Evolutionary conservation across 495 filamentous ascomycete species (phyloP).

Genomic region (Aspergillus homomorphus): DNA sequence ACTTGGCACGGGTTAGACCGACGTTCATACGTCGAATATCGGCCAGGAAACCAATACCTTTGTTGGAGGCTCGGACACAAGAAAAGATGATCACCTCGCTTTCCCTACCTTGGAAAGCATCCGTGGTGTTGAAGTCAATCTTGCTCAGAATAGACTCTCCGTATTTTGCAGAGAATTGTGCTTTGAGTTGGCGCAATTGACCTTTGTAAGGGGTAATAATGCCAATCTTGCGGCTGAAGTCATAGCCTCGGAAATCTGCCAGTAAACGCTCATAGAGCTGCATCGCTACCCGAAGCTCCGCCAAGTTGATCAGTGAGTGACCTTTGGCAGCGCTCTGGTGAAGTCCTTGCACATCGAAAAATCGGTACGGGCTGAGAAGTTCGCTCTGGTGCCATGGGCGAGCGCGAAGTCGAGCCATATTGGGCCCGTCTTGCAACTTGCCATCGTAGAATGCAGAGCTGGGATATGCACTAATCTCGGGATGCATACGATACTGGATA

Average conservation of each 20-base stretch:
- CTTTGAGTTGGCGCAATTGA: conserved; percentile 77
- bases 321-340: conserved; percentile 73
- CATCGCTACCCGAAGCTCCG: conserved; percentile 81
- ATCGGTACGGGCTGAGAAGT: conserved; percentile 88
- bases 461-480: conserved; percentile 86
- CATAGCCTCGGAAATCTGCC: conserved; percentile 62
- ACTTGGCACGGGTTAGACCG: conserved; percentile 92
- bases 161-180: conserved; percentile 64
- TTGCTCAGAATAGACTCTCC: conserved; percentile 70
- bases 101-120: conserved; percentile 95
- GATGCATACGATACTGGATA: conserved; percentile 98
- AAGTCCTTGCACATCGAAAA: conserved; percentile 91
- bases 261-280: conserved; percentile 74
- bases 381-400: conserved; percentile 81
- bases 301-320: conserved; percentile 85
- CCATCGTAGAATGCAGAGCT: conserved; percentile 90
- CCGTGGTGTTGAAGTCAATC: conserved; percentile 97
- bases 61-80: conserved; percentile 87
- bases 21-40: conserved; percentile 99
- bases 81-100: conserved; percentile 99
- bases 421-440: conserved; percentile 73
- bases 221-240: conserved; percentile 82
- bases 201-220: conserved; percentile 98
- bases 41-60: conserved; percentile 94
- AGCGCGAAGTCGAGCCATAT: conserved; percentile 71